Percentiles rank a stretch among this genome's conserved stretches.
Evolutionary conservation across 768 basidiomycete species (phyloP).

Genomic region (Lyophyllum shimeji): DNA sequence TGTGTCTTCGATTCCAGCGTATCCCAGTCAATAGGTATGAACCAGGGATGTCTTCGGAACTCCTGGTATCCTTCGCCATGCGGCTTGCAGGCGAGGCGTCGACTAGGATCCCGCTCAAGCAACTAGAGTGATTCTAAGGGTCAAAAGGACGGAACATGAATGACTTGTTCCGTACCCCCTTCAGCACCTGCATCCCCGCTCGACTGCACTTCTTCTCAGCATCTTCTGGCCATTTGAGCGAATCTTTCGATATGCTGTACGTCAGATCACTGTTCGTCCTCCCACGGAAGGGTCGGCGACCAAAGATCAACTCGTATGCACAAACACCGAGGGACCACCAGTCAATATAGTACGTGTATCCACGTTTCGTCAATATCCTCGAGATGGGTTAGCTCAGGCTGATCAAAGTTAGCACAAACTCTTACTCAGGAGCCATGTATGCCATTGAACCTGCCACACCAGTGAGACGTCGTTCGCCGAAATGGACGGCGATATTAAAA

Average conservation of each 20-base stretch:
- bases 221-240: slow-evolving; percentile 88
- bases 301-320: slow-evolving; percentile 90
- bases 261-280: slow-evolving; percentile 92
- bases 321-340: slow-evolving; percentile 98
- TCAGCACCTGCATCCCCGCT: slow-evolving; percentile 75
- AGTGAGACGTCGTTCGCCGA: slow-evolving; percentile 80
- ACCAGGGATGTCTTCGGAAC: slow-evolving; percentile 83
- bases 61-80: slow-evolving; percentile 80
- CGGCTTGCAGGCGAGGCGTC: slow-evolving; percentile 81
- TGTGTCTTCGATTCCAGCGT: slow-evolving; percentile 75
- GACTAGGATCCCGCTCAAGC: slow-evolving; percentile 80
- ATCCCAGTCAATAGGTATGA: slow-evolving; percentile 86
- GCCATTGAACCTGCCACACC: slow-evolving; percentile 99
- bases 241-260: slow-evolving; percentile 87
- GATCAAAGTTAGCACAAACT: slow-evolving; percentile 9
- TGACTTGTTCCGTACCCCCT: slow-evolving; percentile 56
- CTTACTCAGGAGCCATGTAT: slow-evolving; percentile 91
- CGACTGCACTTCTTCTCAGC: slow-evolving; percentile 77
- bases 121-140: slow-evolving; percentile 47
- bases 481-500: slow-evolving; percentile 99
- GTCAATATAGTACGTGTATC: slow-evolving; percentile 92
- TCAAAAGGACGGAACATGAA: slow-evolving; percentile 3
- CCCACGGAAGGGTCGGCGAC: slow-evolving; percentile 89
- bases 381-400: slow-evolving; percentile 7
- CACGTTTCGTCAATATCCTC: slow-evolving; percentile 84